phyloP scores from a whole-genome alignment of 2,329 filamentous ascomycete genomes.

The Coleophoma eucalyptorum region DNA sequence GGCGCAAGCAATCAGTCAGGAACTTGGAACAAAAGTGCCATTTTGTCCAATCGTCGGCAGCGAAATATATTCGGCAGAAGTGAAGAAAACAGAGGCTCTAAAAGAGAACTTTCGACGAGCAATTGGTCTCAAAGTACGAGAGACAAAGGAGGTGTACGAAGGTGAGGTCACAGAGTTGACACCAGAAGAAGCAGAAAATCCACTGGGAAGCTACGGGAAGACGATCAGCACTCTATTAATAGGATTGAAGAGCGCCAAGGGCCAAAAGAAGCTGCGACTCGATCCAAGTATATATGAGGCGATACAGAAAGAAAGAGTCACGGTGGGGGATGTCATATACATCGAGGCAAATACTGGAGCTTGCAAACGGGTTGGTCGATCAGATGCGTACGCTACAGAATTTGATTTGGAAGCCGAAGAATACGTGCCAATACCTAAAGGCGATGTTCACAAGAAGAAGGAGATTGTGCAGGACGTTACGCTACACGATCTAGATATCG shows the following conservation, averaged over 20 bases:
- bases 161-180: constrained; percentile 97
- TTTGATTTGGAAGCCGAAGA: constrained; percentile 98
- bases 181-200: constrained; percentile 97
- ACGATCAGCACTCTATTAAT: constrained; percentile 96
- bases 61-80: constrained; percentile 95
- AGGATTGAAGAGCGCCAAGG: constrained; percentile 90
- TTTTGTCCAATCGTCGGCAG: constrained; percentile 98
- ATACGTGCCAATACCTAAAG: constrained; percentile 97
- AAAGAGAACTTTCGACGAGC: constrained; percentile 99
- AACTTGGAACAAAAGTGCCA: constrained; percentile 95
- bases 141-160: constrained; percentile 99
- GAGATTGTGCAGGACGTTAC: constrained; percentile 99
- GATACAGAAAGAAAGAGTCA: constrained; percentile 96
- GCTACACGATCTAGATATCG: constrained; percentile 92
- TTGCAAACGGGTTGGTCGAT: constrained; percentile 93
- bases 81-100: constrained; percentile 98
- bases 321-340: constrained; percentile 96
- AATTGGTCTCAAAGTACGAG: constrained; percentile 93
- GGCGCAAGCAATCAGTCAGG: constrained; percentile 91
- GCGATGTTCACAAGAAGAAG: constrained; percentile 99
- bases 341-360: constrained; percentile 98
- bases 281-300: constrained; percentile 99
- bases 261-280: constrained; percentile 94
- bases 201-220: constrained; percentile 92
- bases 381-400: constrained; percentile 95